phyloP scores from a whole-genome alignment of 2,329 filamentous ascomycete species.

The Xylaria sp. region DNA sequence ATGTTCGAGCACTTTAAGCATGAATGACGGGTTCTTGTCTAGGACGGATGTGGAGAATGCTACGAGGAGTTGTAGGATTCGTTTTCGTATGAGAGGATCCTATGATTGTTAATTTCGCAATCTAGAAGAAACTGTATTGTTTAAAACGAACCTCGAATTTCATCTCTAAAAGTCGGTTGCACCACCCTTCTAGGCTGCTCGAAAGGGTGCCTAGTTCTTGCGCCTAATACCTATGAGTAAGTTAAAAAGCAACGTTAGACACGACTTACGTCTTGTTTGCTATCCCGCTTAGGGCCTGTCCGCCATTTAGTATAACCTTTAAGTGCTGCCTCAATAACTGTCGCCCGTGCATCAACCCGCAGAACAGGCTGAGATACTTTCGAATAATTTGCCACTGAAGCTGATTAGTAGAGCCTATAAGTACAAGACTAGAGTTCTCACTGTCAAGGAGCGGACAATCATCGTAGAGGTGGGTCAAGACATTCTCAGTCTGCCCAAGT shows the following conservation, averaged over 20 bases:
- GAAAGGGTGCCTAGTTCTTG: conserved; percentile 69
- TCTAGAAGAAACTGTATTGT: not conserved
- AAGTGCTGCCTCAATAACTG: conserved; percentile 86
- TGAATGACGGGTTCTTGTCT: conserved; percentile 80
- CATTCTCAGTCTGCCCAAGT: conserved; percentile 78
- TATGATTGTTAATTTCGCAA: conserved; percentile 48
- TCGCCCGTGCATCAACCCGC: conserved; percentile 87
- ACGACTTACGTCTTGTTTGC: conserved; percentile 40
- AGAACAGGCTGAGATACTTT: conserved; percentile 80
- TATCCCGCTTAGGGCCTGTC: conserved; percentile 38
- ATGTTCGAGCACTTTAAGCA: conserved; percentile 90
- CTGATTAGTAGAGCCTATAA: conserved; percentile 38
- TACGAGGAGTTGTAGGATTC: conserved; percentile 83
- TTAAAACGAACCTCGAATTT: conserved; percentile 68
- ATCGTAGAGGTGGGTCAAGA: conserved; percentile 80
- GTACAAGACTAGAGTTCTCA: conserved; percentile 51
- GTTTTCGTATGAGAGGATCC: conserved; percentile 86
- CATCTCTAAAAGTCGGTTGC: conserved; percentile 74
- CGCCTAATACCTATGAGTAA: conserved; percentile 49
- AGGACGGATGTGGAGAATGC: conserved; percentile 86
- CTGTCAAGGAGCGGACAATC: conserved; percentile 74
- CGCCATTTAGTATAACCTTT: conserved; percentile 91
- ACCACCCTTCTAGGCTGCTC: conserved; percentile 76
- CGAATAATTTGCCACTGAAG: conserved; percentile 66
- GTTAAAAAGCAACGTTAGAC: not conserved